Percentiles rank a stretch among this genome's conserved stretches.
Evolutionary conservation across 2,329 filamentous ascomycete genomes (phyloP).

Genomic region (Fusarium abutilonis): DNA sequence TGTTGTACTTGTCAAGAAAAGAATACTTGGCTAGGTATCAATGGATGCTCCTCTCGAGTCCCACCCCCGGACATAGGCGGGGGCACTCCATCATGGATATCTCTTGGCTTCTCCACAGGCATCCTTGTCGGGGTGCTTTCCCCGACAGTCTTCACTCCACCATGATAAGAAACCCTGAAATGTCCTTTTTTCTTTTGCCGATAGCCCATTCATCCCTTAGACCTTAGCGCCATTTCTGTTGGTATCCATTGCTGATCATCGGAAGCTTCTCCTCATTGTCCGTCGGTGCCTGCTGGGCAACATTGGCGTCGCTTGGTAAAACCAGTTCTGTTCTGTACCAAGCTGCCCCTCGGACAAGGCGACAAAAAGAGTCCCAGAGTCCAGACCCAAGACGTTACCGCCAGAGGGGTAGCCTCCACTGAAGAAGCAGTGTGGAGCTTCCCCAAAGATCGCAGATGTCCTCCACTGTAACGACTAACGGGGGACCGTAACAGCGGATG

Average conservation of each 20-base stretch:
- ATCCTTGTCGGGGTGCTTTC: conserved; percentile 32
- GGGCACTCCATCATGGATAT: conserved; percentile 26
- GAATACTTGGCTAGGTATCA: background rate
- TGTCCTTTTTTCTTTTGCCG: conserved; percentile 7
- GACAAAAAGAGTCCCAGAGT: conserved; percentile 2
- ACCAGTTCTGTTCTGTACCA: background rate
- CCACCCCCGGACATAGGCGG: conserved; percentile 32
- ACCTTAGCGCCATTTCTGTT: conserved; percentile 12
- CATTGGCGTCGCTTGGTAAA: background rate
- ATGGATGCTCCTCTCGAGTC: conserved; percentile 12
- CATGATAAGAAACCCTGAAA: conserved; percentile 23
- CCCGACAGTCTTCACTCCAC: conserved; percentile 27
- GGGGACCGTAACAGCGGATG: conserved; percentile 2
- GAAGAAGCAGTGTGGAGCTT: conserved; percentile 39
- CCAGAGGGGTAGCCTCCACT: conserved; percentile 34
- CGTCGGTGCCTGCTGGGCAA: conserved; percentile 5
- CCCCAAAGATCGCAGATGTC: conserved; percentile 21
- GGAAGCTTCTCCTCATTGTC: conserved; percentile 3
- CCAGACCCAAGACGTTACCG: conserved; percentile 14
- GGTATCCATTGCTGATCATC: conserved; percentile 10
- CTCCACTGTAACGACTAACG: background rate
- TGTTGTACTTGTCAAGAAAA: conserved; percentile 7
- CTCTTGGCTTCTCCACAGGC: conserved; percentile 16
- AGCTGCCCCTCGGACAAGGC: background rate
- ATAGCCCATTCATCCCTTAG: conserved; percentile 8